Evolutionary conservation across 495 filamentous ascomycete species (phyloP).

Genomic region (Podospora comata): DNA sequence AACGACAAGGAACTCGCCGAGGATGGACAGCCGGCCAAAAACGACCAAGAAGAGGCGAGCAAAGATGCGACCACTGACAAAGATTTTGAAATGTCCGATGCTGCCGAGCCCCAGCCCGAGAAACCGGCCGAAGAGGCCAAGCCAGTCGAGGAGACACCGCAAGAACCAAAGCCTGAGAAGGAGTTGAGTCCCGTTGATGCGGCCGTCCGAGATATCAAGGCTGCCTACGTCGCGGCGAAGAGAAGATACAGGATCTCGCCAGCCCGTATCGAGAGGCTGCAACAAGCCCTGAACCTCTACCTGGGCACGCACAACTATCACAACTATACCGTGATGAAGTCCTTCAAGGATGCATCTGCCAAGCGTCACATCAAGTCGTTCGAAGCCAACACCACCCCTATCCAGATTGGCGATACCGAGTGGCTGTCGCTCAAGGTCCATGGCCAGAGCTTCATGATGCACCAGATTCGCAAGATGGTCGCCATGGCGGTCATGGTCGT

Average conservation of each 20-base stretch:
- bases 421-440: constrained; percentile 96
- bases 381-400: constrained; percentile 63
- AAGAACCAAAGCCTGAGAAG: constrained; percentile 18
- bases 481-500: constrained; percentile 83
- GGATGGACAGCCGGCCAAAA: constrained; percentile 12
- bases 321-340: constrained; percentile 94
- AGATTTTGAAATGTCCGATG: constrained; percentile 20
- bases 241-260: constrained; percentile 75
- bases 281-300: constrained; percentile 66
- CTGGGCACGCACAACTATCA: constrained; percentile 84
- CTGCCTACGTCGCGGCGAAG: constrained; percentile 73
- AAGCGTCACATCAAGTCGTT: constrained; percentile 90
- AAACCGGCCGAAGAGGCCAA: constrained; percentile 4
- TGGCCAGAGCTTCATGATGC: constrained; percentile 99
- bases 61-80: not conserved
- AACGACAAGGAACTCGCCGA: constrained; percentile 32
- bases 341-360: constrained; percentile 69
- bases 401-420: constrained; percentile 84
- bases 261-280: constrained; percentile 65
- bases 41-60: constrained; percentile 15
- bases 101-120: not conserved
- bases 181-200: constrained; percentile 51
- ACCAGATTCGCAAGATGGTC: constrained; percentile 99
- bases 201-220: constrained; percentile 71
- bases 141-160: not conserved